A percentile compares a stretch with the other conserved stretches of the same genome.
Conservation (phyloP, 768 basidiomycete species). For the Calvatia gigantea region DNA sequence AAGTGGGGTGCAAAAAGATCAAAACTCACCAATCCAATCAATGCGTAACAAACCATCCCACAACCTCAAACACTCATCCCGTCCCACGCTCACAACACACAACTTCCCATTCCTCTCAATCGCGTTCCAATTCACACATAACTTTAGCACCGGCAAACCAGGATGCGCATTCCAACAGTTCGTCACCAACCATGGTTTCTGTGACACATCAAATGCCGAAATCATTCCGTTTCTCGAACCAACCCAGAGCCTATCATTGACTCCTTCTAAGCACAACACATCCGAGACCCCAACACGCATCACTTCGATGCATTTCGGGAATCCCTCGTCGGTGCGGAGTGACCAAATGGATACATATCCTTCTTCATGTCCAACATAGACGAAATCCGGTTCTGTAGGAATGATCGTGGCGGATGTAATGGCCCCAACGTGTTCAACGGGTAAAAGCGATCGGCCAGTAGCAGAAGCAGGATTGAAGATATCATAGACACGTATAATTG, state of each 20-base stretch:
- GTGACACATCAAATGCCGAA: slow-evolving; percentile 70
- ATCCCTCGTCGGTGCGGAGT: slow-evolving; percentile 46
- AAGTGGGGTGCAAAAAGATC: background rate
- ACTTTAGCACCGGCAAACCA: slow-evolving; percentile 55
- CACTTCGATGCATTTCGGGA: slow-evolving; percentile 67
- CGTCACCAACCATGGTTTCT: slow-evolving; percentile 79
- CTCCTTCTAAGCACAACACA: slow-evolving; percentile 80
- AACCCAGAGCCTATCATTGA: slow-evolving; percentile 82
- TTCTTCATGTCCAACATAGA: slow-evolving; percentile 90
- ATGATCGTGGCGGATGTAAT: slow-evolving; percentile 80
- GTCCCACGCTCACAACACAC: slow-evolving; percentile 71
- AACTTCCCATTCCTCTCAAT: slow-evolving; percentile 67
- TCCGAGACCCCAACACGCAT: slow-evolving; percentile 80
- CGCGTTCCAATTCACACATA: slow-evolving; percentile 71
- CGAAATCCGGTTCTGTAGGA: slow-evolving; percentile 58
- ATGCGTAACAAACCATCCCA: slow-evolving; percentile 89
- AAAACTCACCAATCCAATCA: slow-evolving; percentile 80
- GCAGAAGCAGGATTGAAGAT: slow-evolving; percentile 59
- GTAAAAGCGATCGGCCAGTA: slow-evolving; percentile 49
- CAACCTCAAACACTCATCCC: slow-evolving; percentile 67
- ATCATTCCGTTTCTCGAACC: slow-evolving; percentile 83
- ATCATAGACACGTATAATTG: slow-evolving; percentile 82
- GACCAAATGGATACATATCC: slow-evolving; percentile 87
- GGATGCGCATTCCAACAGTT: slow-evolving; percentile 87
- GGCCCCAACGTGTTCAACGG: slow-evolving; percentile 72